Conservation (phyloP, 164 flowering plant genomes). For the Vitis cinerea region DNA sequence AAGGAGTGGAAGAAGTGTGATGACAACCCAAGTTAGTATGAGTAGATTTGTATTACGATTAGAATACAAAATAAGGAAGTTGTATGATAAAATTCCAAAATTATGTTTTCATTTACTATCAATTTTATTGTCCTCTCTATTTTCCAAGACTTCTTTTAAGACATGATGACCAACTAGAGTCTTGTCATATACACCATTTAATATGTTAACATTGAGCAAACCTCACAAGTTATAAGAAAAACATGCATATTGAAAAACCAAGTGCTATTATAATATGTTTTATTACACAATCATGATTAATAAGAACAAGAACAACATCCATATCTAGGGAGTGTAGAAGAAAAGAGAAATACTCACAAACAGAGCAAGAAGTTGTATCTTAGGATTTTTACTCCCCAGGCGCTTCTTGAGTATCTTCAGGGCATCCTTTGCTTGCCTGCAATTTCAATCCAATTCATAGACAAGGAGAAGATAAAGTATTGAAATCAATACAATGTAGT, state of each 20-base stretch:
- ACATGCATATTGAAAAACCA: background rate
- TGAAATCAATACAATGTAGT: background rate
- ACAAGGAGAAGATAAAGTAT: background rate
- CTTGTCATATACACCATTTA: background rate
- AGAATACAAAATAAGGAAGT: too few relatives aligned
- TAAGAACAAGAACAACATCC: background rate
- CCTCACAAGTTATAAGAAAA: background rate
- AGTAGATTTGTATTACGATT: too few relatives aligned
- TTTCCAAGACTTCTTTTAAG: too few relatives aligned
- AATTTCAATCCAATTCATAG: slow-evolving; percentile 13
- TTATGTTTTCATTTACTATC: too few relatives aligned
- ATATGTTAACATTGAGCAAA: background rate
- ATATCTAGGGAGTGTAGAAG: background rate
- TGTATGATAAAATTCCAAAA: too few relatives aligned
- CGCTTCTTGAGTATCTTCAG: slow-evolving; percentile 93
- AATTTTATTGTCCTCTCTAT: too few relatives aligned
- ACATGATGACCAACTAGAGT: too few relatives aligned
- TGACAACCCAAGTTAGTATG: too few relatives aligned
- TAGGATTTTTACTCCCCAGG: slow-evolving; percentile 76
- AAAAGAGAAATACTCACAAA: slow-evolving; percentile 58
- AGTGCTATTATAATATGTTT: background rate
- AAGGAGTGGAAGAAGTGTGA: too few relatives aligned
- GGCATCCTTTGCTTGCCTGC: slow-evolving; percentile 95
- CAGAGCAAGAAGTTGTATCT: slow-evolving; percentile 86
- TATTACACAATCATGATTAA: background rate